Evolutionary conservation across 768 basidiomycete genomes (phyloP).

Genomic region (Chalciporus pseudorubinellus): DNA sequence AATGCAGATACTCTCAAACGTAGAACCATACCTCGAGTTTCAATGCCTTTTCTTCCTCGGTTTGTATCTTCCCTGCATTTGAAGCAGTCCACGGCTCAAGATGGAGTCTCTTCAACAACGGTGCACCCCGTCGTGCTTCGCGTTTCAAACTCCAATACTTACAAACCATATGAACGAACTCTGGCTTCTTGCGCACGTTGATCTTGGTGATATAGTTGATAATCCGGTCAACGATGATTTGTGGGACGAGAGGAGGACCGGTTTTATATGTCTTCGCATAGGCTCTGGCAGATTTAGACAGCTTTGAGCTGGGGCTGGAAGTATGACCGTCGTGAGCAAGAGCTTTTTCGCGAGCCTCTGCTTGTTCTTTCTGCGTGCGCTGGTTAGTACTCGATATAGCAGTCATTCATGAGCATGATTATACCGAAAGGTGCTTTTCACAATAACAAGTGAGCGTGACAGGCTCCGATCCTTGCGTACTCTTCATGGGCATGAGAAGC

Average conservation of each 20-base stretch:
- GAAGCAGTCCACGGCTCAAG: conserved; percentile 96
- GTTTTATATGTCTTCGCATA: conserved; percentile 91
- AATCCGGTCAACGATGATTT: conserved; percentile 78
- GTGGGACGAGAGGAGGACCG: conserved; percentile 89
- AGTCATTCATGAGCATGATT: conserved; percentile 21
- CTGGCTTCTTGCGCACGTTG: conserved; percentile 67
- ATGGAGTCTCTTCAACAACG: conserved; percentile 88
- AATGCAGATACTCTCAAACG: neutral
- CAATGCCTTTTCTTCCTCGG: conserved; percentile 77
- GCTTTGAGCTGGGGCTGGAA: conserved; percentile 40
- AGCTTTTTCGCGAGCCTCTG: conserved; percentile 55
- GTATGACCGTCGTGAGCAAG: conserved; percentile 45
- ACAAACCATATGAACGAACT: conserved; percentile 76
- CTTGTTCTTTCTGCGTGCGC: conserved; percentile 59
- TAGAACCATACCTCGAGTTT: conserved; percentile 68
- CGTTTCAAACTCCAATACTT: conserved; percentile 98
- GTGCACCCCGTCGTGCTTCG: conserved; percentile 90
- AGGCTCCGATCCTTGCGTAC: conserved; percentile 69
- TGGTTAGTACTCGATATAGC: neutral
- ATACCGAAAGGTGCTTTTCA: conserved; percentile 86
- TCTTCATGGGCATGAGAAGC: conserved; percentile 84
- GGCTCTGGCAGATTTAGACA: conserved; percentile 81
- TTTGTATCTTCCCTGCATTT: conserved; percentile 58
- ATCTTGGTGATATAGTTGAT: conserved; percentile 70
- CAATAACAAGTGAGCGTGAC: conserved; percentile 78